Conservation (phyloP, 2,329 filamentous ascomycete species). For the Tolypocladium album region DNA sequence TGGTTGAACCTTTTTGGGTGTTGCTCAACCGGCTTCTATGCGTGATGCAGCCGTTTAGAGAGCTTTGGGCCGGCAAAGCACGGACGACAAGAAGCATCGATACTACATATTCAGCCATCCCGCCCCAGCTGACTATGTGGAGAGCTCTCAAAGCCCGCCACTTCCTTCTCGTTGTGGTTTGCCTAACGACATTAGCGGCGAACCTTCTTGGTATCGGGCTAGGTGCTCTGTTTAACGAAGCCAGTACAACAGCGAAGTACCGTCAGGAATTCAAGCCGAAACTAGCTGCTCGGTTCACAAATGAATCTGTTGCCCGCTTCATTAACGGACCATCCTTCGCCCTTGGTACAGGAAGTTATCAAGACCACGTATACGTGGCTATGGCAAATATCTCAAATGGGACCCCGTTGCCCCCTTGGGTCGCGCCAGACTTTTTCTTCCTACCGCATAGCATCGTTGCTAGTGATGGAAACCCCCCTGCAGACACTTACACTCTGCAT, state of each 20-base stretch:
- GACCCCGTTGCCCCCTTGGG: conserved; percentile 39
- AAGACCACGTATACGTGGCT: conserved; percentile 15
- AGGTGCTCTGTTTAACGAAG: conserved; percentile 37
- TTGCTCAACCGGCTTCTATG: conserved; percentile 42
- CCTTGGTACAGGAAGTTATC: neutral
- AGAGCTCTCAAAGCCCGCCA: conserved; percentile 34
- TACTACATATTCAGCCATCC: conserved; percentile 39
- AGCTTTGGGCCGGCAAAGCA: conserved; percentile 29
- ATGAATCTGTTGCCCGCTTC: neutral
- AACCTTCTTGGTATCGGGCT: conserved; percentile 44
- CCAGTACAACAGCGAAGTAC: neutral
- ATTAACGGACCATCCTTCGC: neutral
- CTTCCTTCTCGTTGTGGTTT: conserved; percentile 33
- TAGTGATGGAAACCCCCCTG: neutral
- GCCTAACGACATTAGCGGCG: conserved; percentile 33
- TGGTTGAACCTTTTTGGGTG: conserved; percentile 47
- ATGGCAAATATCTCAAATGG: conserved; percentile 33
- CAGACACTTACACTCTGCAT: conserved; percentile 4
- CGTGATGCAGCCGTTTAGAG: conserved; percentile 42
- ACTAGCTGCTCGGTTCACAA: neutral
- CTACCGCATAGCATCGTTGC: conserved; percentile 25
- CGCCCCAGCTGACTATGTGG: conserved; percentile 39
- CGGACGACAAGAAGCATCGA: conserved; percentile 25
- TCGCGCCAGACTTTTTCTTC: conserved; percentile 32
- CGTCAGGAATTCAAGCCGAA: neutral